Conservation (phyloP, 1,284 basidiomycete genomes). For the Somion occarium region DNA sequence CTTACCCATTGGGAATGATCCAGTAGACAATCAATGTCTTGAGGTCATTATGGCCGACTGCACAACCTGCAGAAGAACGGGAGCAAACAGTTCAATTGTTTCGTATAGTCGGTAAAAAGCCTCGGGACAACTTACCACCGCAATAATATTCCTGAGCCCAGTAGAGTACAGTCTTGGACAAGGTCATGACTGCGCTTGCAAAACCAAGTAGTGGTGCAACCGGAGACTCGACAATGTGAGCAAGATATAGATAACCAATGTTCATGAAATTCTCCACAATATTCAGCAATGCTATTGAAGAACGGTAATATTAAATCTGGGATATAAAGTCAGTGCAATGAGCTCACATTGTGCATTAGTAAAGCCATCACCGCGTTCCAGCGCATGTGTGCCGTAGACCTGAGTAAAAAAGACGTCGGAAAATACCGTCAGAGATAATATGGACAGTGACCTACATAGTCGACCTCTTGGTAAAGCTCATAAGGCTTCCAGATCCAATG, state of each 20-base stretch:
- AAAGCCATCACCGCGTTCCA: slow-evolving; percentile 71
- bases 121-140: slow-evolving; percentile 20
- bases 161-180: slow-evolving; percentile 85
- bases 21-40: slow-evolving; percentile 56
- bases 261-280: slow-evolving; percentile 77
- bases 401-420: slow-evolving; percentile 21
- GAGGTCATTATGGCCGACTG: slow-evolving; percentile 69
- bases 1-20: slow-evolving; percentile 78
- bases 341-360: slow-evolving; percentile 79
- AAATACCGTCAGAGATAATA: neutral
- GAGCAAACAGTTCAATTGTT: neutral
- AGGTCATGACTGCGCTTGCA: slow-evolving; percentile 66
- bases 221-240: slow-evolving; percentile 54
- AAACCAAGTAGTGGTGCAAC: slow-evolving; percentile 75
- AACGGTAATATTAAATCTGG: neutral
- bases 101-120: too few species aligned
- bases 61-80: slow-evolving; percentile 39
- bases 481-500: slow-evolving; percentile 90
- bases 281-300: slow-evolving; percentile 70
- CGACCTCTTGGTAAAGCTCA: slow-evolving; percentile 69
- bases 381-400: slow-evolving; percentile 71
- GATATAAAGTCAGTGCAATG: neutral
- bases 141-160: slow-evolving; percentile 75
- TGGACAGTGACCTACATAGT: slow-evolving; percentile 39
- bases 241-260: slow-evolving; percentile 70